Evolutionary conservation across 768 basidiomycete species (phyloP).

Genomic region (Leucosporidium yakuticum): DNA sequence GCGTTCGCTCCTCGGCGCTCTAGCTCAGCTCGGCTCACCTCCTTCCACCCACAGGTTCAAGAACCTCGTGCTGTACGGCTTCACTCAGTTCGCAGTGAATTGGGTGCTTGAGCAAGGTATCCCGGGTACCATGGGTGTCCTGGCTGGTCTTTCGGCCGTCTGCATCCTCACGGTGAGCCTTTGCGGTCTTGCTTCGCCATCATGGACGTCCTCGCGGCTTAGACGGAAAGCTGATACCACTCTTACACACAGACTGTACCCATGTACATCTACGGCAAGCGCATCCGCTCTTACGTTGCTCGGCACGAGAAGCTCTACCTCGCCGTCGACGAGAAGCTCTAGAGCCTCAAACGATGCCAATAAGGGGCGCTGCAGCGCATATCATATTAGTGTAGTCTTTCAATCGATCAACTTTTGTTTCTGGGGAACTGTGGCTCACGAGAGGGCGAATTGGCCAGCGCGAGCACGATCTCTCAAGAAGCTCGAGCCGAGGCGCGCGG

Average conservation of each 20-base stretch:
- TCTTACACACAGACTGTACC: background rate
- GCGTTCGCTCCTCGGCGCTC: too few relatives aligned
- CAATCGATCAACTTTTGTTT: too few relatives aligned
- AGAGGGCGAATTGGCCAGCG: too few relatives aligned
- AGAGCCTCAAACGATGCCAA: too few relatives aligned
- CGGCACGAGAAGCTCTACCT: constrained; percentile 4
- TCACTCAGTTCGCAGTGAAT: constrained; percentile 50
- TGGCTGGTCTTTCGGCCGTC: constrained; percentile 47
- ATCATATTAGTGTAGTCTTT: too few relatives aligned
- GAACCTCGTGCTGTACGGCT: constrained; percentile 50
- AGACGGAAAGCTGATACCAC: background rate
- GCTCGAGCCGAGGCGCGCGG: too few relatives aligned
- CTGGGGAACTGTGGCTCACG: too few relatives aligned
- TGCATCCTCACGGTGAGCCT: constrained; percentile 47
- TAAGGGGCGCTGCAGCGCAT: too few relatives aligned
- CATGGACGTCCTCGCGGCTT: background rate
- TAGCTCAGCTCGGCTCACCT: too few relatives aligned
- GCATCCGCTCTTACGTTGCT: constrained; percentile 32
- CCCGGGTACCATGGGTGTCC: constrained; percentile 46
- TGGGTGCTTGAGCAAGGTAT: constrained; percentile 47
- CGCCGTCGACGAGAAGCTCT: background rate
- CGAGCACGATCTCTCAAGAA: too few relatives aligned
- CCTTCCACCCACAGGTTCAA: constrained; percentile 36
- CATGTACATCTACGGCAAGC: constrained; percentile 50
- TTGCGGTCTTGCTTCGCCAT: too few relatives aligned